These are phyloP conservation scores for Xerocomus spinulosus DNA, from an alignment of 768 basidiomycete species.

Conservation along the genomic window DNA sequence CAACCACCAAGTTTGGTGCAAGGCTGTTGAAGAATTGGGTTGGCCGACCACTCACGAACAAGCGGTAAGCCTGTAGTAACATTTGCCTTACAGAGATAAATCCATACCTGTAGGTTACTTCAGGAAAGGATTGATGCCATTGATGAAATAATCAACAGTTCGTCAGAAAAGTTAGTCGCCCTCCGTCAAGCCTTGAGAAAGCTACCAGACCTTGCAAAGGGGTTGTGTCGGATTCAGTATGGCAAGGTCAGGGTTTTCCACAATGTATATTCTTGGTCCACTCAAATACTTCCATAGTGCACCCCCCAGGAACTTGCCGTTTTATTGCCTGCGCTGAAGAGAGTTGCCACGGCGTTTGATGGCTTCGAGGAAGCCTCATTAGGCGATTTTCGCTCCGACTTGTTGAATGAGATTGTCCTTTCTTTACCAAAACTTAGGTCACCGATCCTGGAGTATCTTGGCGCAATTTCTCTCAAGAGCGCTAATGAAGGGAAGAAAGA, in stretches of 20 bases:
- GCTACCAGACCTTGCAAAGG: constrained; percentile 85
- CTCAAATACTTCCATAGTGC: constrained; percentile 43
- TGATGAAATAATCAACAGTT: constrained; percentile 67
- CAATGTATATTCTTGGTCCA: neutral
- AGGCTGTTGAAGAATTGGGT: constrained; percentile 83
- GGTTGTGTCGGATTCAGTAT: constrained; percentile 85
- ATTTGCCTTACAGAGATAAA: neutral
- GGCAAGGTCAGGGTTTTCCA: constrained; percentile 61
- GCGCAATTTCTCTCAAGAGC: constrained; percentile 52
- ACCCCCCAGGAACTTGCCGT: constrained; percentile 77
- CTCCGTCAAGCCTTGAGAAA: constrained; percentile 67
- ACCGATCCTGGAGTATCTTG: constrained; percentile 50
- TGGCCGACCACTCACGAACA: constrained; percentile 76
- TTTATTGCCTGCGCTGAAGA: constrained; percentile 71
- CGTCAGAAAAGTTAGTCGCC: constrained; percentile 56
- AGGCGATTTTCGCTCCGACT: constrained; percentile 55
- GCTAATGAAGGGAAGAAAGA: constrained; percentile 67
- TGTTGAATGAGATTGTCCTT: constrained; percentile 68
- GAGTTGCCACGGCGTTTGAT: constrained; percentile 62
- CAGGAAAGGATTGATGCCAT: constrained; percentile 79
- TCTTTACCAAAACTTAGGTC: constrained; percentile 62
- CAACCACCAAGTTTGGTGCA: constrained; percentile 85
- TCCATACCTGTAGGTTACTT: constrained; percentile 49
- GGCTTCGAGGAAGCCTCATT: constrained; percentile 38
- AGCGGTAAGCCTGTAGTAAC: constrained; percentile 40